phyloP scores from a whole-genome alignment of 2,329 filamentous ascomycete species.

The Zymoseptoria crescenta region DNA sequence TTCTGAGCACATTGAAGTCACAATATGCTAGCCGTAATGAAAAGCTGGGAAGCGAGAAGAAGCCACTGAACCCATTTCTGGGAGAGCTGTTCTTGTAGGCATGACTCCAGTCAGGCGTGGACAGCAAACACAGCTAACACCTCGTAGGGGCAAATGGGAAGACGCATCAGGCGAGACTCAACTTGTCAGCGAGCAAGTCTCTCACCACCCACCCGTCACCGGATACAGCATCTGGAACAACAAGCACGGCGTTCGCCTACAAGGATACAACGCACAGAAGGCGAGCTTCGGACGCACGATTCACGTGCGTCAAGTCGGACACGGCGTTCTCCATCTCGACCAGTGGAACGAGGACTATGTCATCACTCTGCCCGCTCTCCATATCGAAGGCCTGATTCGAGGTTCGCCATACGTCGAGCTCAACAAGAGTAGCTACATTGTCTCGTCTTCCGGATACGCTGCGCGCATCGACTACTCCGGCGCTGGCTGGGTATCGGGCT shows the following conservation, averaged over 20 bases:
- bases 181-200: slow-evolving; percentile 90
- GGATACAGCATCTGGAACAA: slow-evolving; percentile 89
- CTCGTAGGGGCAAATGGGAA: slow-evolving; percentile 63
- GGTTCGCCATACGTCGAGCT: slow-evolving; percentile 85
- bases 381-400: slow-evolving; percentile 88
- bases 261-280: slow-evolving; percentile 93
- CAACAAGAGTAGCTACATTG: slow-evolving; percentile 75
- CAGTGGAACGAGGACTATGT: slow-evolving; percentile 65
- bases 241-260: slow-evolving; percentile 64
- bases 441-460: slow-evolving; percentile 77
- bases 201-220: slow-evolving; percentile 90
- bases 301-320: slow-evolving; percentile 70
- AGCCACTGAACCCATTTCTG: slow-evolving; percentile 91
- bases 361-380: slow-evolving; percentile 82
- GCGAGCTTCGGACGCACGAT: slow-evolving; percentile 91
- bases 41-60: slow-evolving; percentile 85
- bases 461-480: slow-evolving; percentile 88
- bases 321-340: slow-evolving; percentile 73
- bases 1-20: slow-evolving; percentile 84
- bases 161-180: slow-evolving; percentile 74
- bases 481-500: slow-evolving; percentile 89
- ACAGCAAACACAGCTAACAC: background rate
- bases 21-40: slow-evolving; percentile 72
- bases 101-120: background rate
- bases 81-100: slow-evolving; percentile 73